Evolutionary conservation across 495 filamentous ascomycete genomes (phyloP).

Genomic region (Neurospora sp.): DNA sequence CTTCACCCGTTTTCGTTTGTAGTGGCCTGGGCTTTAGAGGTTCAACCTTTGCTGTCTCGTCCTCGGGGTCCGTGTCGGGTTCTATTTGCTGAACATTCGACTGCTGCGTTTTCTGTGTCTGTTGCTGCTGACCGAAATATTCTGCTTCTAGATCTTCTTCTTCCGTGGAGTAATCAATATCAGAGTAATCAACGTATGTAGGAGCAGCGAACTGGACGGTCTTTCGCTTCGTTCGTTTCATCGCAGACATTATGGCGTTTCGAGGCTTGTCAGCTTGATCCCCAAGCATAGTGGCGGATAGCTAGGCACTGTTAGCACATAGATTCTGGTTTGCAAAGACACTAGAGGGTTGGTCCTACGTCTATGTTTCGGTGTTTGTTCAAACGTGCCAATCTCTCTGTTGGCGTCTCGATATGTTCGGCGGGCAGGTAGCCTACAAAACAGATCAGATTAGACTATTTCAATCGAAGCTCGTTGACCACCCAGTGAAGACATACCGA

Average conservation of each 20-base stretch:
- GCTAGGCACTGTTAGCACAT: constrained; percentile 36
- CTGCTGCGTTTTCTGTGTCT: constrained; percentile 26
- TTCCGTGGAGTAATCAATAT: constrained; percentile 82
- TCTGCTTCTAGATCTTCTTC: constrained; percentile 53
- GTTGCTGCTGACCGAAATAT: constrained; percentile 24
- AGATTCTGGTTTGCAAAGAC: neutral
- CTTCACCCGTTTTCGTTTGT: constrained; percentile 30
- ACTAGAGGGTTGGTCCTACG: constrained; percentile 41
- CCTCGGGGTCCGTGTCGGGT: constrained; percentile 25
- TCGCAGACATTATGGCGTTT: constrained; percentile 81
- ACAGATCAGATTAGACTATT: constrained; percentile 10
- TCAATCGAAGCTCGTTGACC: neutral
- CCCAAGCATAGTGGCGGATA: constrained; percentile 88
- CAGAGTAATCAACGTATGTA: constrained; percentile 84
- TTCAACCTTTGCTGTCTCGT: constrained; percentile 41
- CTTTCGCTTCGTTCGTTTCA: constrained; percentile 78
- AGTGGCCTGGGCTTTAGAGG: constrained; percentile 30
- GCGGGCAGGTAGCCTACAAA: constrained; percentile 81
- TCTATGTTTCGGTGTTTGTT: constrained; percentile 99
- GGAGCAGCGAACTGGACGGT: constrained; percentile 80
- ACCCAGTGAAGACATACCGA: constrained; percentile 50
- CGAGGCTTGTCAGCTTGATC: constrained; percentile 84
- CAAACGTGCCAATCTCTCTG: constrained; percentile 80
- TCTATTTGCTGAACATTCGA: constrained; percentile 11
- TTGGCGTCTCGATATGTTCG: constrained; percentile 97